These are phyloP conservation scores for Strobilomyces dryophilus DNA, from an alignment of 768 basidiomycete species.

Conservation along the genomic window DNA sequence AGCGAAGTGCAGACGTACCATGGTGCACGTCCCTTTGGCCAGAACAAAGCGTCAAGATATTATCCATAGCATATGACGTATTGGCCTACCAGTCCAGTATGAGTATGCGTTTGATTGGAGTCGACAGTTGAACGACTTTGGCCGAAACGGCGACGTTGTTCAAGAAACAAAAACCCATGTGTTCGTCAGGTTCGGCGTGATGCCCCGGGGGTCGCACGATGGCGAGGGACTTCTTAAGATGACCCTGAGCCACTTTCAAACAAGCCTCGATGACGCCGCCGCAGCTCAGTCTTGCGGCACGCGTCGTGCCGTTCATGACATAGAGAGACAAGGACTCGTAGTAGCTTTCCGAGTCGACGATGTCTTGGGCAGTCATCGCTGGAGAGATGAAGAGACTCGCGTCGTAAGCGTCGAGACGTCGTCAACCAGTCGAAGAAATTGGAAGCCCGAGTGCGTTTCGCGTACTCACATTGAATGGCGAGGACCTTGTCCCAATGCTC, in stretches of 20 bases:
- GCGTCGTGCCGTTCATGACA: slow-evolving; percentile 80
- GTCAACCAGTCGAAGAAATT: slow-evolving; percentile 1
- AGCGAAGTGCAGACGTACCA: slow-evolving; percentile 41
- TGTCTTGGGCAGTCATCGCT: slow-evolving; percentile 76
- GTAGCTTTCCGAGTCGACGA: slow-evolving; percentile 69
- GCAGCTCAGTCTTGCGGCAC: slow-evolving; percentile 82
- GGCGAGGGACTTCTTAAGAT: slow-evolving; percentile 84
- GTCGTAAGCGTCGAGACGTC: slow-evolving; percentile 12
- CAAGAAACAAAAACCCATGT: slow-evolving; percentile 99
- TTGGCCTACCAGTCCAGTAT: slow-evolving; percentile 89
- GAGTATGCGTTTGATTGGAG: slow-evolving; percentile 71
- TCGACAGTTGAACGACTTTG: slow-evolving; percentile 69
- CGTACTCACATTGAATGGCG: slow-evolving; percentile 69
- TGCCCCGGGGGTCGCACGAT: slow-evolving; percentile 97
- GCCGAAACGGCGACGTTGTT: slow-evolving; percentile 97
- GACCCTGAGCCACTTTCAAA: slow-evolving; percentile 76
- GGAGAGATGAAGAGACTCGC: slow-evolving; percentile 12
- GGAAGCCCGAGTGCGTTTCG: not conserved
- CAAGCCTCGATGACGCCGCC: slow-evolving; percentile 93
- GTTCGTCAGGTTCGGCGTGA: slow-evolving; percentile 96
- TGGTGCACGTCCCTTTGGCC: slow-evolving; percentile 90
- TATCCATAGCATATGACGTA: not conserved
- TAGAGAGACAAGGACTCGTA: slow-evolving; percentile 94
- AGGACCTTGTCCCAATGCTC: slow-evolving; percentile 91
- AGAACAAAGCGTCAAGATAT: slow-evolving; percentile 8